Conservation (phyloP, 768 basidiomycete species). For the Grammothele lineata region DNA sequence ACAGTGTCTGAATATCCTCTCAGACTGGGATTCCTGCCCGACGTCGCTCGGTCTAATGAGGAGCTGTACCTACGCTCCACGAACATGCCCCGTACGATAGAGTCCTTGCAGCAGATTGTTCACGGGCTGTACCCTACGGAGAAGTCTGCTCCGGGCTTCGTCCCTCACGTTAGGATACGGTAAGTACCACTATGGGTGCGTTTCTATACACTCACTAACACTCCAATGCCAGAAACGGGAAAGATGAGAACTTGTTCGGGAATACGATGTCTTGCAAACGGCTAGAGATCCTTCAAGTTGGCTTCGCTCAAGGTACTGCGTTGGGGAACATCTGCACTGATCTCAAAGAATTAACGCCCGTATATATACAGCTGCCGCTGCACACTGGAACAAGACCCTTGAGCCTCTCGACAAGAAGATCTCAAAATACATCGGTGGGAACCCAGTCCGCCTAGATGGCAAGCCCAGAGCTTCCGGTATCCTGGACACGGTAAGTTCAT, state of each 20-base stretch:
- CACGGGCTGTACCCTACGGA: slow-evolving; percentile 63
- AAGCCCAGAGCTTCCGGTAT: slow-evolving; percentile 73
- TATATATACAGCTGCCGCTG: slow-evolving; percentile 69
- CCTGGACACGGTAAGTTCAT: slow-evolving; percentile 55
- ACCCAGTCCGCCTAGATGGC: slow-evolving; percentile 69
- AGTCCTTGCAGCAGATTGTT: slow-evolving; percentile 70
- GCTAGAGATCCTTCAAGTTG: slow-evolving; percentile 54
- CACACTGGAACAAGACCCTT: slow-evolving; percentile 57
- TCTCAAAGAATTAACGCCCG: neutral
- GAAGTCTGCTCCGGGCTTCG: slow-evolving; percentile 40
- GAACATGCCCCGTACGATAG: slow-evolving; percentile 73
- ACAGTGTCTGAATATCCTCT: neutral
- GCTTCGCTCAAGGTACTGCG: slow-evolving; percentile 58
- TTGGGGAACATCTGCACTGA: too few species aligned
- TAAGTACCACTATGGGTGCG: too few species aligned
- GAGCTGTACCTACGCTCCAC: slow-evolving; percentile 70
- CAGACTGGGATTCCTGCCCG: slow-evolving; percentile 65
- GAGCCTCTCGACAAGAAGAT: slow-evolving; percentile 58
- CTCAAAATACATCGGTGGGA: slow-evolving; percentile 66
- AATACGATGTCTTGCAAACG: slow-evolving; percentile 68
- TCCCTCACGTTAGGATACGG: slow-evolving; percentile 56
- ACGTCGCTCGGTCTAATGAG: slow-evolving; percentile 38
- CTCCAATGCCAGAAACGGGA: slow-evolving; percentile 46
- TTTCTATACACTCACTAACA: neutral
- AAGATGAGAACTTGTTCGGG: slow-evolving; percentile 68